Base-by-base conservation (phyloP, 2,329 filamentous ascomycete species). In the Aspergillus pseudotamarii region DNA sequence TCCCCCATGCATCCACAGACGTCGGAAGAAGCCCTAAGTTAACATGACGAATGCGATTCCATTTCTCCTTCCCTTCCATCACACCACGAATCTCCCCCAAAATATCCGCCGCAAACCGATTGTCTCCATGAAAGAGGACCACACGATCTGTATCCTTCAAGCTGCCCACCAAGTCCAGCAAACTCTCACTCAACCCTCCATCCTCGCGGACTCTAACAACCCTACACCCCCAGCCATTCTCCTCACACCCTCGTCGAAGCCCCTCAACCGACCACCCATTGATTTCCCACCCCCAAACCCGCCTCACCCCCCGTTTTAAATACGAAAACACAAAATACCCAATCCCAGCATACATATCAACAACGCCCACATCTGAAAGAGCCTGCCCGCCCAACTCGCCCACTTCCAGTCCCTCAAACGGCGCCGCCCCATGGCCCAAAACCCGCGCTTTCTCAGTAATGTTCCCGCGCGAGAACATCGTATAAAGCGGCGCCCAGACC, bases 381-480 rank as follows among this genome's bases (percentile, higher is more conserved):
- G 34, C 61, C 69, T 72, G 72, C 28, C 58, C 64, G 16, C 30
- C 62, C 48, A 76, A 64, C 28, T 70, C 71, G 19, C 59, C 57
- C 23, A 64, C 74, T 66, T 74, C 73, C 30, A 78, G 54, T 8
- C 75, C 73, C 57, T 72, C 78, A 65, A 81, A 76, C 16, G n/a
- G n/a, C 9, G 60, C 69, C 8, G 9, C 73, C 9, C 79, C 75
- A 1, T 85, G 68, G 0, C 74, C 75, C 5, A 96, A 78, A 1
- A 97, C 78, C 14, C 94, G 83, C 0, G 91, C 88, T 75, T 97
- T 98, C 78, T 98, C 94, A 57, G 89, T 91, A 63, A 97, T 83
- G 76, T 97, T 98, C 4, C 94, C 94, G 1, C 93, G 86, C 66
- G 90, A 93, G 76, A 98, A 98, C 94, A 97, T 97, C 30, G 93